Evolutionary conservation across 305 asterid genomes (phyloP).

Genomic region (Fraxinus angustifolia): DNA sequence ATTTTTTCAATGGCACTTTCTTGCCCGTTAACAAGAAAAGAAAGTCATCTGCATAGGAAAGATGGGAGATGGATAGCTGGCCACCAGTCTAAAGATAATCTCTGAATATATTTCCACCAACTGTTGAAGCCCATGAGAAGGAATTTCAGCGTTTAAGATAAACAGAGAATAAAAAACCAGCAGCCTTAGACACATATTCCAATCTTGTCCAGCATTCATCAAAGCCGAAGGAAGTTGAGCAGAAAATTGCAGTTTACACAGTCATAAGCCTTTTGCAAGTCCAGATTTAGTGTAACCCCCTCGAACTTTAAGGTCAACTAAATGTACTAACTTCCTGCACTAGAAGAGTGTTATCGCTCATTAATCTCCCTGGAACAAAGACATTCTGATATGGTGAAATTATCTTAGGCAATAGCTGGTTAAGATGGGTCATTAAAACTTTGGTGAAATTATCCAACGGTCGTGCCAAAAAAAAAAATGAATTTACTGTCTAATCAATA

Average conservation of each 20-base stretch:
- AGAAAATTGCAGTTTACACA: background rate
- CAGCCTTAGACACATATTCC: background rate
- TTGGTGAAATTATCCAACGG: background rate
- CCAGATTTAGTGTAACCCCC: background rate
- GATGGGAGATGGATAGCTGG: background rate
- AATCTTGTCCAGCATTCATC: background rate
- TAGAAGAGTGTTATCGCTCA: background rate
- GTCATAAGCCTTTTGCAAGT: background rate
- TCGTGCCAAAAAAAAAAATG: no score
- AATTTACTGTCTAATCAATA: no score
- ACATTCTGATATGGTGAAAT: background rate
- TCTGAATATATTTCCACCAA: background rate
- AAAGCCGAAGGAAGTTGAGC: background rate
- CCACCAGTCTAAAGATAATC: no score
- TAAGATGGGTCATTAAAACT: background rate
- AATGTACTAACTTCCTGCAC: background rate
- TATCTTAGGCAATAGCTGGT: background rate
- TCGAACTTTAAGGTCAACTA: background rate
- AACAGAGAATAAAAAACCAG: background rate
- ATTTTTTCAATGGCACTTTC: background rate
- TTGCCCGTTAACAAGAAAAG: background rate
- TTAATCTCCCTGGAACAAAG: background rate
- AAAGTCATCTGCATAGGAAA: background rate
- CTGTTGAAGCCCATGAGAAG: background rate
- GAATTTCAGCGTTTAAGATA: background rate